phyloP scores from a whole-genome alignment of 345 rosid genomes.

The Eucalyptus grandis region DNA sequence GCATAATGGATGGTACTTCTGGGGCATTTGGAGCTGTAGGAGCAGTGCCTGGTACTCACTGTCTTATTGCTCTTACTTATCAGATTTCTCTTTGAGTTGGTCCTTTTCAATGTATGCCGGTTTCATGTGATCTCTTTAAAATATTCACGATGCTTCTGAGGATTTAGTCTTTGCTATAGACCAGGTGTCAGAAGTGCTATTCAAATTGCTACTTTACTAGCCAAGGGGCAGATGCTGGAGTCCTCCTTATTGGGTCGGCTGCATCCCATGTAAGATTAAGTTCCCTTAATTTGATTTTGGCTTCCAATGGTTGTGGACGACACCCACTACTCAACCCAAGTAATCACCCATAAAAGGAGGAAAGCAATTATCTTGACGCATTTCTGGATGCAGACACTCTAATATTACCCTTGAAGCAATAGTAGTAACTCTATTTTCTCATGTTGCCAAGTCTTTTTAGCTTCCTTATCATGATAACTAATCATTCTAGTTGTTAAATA shows the following conservation, averaged over 20 bases:
- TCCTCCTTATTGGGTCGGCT: conserved; percentile 72
- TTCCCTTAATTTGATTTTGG: not conserved
- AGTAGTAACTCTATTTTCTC: not conserved
- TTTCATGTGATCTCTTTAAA: not conserved
- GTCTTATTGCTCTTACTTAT: not conserved
- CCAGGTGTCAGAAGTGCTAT: conserved; percentile 90
- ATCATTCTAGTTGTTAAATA: not conserved
- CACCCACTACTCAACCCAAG: not conserved
- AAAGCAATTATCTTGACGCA: not conserved
- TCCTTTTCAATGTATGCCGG: not conserved
- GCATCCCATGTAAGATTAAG: conserved; percentile 68
- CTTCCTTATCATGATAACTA: not conserved
- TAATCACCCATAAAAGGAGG: not conserved
- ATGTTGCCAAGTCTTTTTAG: not conserved
- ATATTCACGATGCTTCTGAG: not conserved
- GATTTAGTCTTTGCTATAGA: conserved; percentile 31
- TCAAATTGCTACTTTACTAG: conserved; percentile 66
- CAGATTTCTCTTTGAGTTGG: not conserved
- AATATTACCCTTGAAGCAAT: not conserved
- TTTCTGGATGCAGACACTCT: not conserved
- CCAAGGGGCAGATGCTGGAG: conserved; percentile 67
- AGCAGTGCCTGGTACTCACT: conserved; percentile 69
- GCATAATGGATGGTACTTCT: conserved; percentile 85
- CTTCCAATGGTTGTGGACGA: not conserved
- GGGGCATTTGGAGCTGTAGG: conserved; percentile 95